Conservation (phyloP, 1,139 yeast species). For the Pichia sp. region DNA sequence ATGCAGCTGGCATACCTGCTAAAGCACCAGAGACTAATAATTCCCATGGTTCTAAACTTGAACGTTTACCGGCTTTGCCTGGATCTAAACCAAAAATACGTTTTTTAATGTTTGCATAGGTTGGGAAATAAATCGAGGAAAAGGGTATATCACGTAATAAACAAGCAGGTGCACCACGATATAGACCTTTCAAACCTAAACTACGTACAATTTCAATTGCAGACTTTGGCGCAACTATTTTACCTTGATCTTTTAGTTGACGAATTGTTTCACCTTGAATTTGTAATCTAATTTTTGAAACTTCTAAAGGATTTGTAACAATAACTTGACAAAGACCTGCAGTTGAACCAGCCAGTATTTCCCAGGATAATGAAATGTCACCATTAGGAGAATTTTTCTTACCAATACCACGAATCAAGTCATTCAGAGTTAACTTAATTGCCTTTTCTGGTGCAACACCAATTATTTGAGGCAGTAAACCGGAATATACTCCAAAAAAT, state of each 20-base stretch:
- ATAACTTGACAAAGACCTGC: constrained; percentile 98
- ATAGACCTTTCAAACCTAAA: constrained; percentile 78
- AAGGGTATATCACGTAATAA: constrained; percentile 93
- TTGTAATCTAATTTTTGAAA: constrained; percentile 90
- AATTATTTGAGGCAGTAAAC: constrained; percentile 87
- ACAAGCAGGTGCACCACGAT: constrained; percentile 91
- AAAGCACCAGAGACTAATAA: constrained; percentile 82
- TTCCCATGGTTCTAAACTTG: constrained; percentile 71
- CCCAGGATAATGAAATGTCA: constrained; percentile 61
- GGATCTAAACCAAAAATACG: constrained; percentile 84
- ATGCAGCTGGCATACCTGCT: constrained; percentile 98
- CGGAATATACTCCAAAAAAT: constrained; percentile 82
- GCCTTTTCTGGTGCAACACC: constrained; percentile 99
- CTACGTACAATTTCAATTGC: constrained; percentile 74
- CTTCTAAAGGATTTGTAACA: constrained; percentile 93
- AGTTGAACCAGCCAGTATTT: constrained; percentile 79
- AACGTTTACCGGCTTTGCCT: constrained; percentile 40
- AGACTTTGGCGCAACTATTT: constrained; percentile 33
- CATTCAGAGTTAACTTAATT: constrained; percentile 91
- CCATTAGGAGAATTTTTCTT: constrained; percentile 48
- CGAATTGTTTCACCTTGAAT: constrained; percentile 72
- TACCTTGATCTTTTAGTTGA: constrained; percentile 29
- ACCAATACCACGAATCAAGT: constrained; percentile 71
- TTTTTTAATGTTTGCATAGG: constrained; percentile 88
- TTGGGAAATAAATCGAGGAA: constrained; percentile 95